Evolutionary conservation across 805 yeast genomes (phyloP).

Genomic region (Jamesozyma piceae): DNA sequence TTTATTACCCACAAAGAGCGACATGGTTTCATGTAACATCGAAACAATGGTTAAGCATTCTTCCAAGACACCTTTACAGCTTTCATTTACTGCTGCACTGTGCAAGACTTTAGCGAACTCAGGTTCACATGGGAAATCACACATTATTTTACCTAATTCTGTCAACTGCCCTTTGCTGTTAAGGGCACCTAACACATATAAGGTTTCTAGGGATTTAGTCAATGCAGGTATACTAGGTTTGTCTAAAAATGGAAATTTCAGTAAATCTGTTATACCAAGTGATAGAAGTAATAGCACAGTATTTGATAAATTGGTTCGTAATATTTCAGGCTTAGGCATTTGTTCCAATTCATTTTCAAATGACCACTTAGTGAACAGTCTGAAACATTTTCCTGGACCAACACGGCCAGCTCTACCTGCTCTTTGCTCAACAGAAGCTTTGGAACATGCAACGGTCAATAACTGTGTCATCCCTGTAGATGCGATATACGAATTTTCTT

Average conservation of each 20-base stretch:
- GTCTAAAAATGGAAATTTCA: conserved; percentile 85
- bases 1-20: conserved; percentile 27
- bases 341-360: conserved; percentile 67
- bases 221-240: conserved; percentile 70
- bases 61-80: conserved; percentile 45
- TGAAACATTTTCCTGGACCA: conserved; percentile 89
- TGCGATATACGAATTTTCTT: conserved; percentile 84
- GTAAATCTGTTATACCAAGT: conserved; percentile 72
- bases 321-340: conserved; percentile 86
- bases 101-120: conserved; percentile 72
- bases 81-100: conserved; percentile 40
- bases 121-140: conserved; percentile 88
- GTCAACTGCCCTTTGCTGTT: conserved; percentile 75
- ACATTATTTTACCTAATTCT: conserved; percentile 70
- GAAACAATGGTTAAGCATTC: conserved; percentile 70
- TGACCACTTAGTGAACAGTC: conserved; percentile 68
- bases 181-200: conserved; percentile 83
- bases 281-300: conserved; percentile 71
- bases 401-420: conserved; percentile 98
- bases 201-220: conserved; percentile 63
- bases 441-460: conserved; percentile 79
- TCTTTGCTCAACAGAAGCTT: conserved; percentile 92
- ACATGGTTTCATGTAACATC: conserved; percentile 72
- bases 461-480: conserved; percentile 81
- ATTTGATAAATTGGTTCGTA: conserved; percentile 69